A percentile compares a stretch with the other conserved stretches of the same genome.
These are phyloP conservation scores for Phytopythium ostracodes DNA, from an alignment of 352 stramenopile genomes.

Conservation along the genomic window DNA sequence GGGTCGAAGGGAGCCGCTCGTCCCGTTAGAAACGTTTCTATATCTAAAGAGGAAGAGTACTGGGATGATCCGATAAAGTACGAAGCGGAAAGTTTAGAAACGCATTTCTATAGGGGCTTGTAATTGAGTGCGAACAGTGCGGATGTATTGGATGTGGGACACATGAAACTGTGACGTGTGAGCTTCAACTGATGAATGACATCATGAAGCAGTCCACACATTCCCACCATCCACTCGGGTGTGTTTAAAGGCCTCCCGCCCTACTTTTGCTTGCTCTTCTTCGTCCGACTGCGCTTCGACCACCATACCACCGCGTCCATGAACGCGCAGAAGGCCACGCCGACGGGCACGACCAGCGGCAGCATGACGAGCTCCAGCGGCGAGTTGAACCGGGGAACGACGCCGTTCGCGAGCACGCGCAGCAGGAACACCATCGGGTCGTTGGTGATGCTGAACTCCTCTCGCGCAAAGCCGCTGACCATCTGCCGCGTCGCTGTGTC, in stretches of 20 bases:
- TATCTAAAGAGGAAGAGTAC: not conserved
- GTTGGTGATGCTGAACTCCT: slow-evolving; percentile 52
- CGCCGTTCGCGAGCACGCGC: slow-evolving; percentile 39
- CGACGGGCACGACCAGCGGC: slow-evolving; percentile 30
- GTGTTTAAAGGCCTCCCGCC: too few species aligned
- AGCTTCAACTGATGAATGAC: not conserved
- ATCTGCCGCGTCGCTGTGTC: slow-evolving; percentile 30
- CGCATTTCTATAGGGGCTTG: not conserved
- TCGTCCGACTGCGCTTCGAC: slow-evolving; percentile 16
- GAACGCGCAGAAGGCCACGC: slow-evolving; percentile 31
- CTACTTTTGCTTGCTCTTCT: slow-evolving; percentile 9
- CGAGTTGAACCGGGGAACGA: slow-evolving; percentile 36
- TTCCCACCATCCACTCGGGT: too few species aligned
- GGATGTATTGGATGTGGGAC: not conserved
- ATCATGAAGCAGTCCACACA: too few species aligned
- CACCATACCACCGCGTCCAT: slow-evolving; percentile 39
- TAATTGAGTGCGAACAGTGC: not conserved
- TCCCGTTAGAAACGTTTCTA: too few species aligned
- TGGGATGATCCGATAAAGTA: not conserved
- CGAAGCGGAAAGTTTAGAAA: not conserved
- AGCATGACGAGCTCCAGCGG: slow-evolving; percentile 28
- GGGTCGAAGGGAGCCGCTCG: too few species aligned
- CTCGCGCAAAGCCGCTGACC: slow-evolving; percentile 29
- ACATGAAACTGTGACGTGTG: not conserved
- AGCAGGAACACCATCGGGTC: slow-evolving; percentile 40